Evolutionary conservation across 106 monocot genomes (phyloP).

Genomic region (Allium cepa): DNA sequence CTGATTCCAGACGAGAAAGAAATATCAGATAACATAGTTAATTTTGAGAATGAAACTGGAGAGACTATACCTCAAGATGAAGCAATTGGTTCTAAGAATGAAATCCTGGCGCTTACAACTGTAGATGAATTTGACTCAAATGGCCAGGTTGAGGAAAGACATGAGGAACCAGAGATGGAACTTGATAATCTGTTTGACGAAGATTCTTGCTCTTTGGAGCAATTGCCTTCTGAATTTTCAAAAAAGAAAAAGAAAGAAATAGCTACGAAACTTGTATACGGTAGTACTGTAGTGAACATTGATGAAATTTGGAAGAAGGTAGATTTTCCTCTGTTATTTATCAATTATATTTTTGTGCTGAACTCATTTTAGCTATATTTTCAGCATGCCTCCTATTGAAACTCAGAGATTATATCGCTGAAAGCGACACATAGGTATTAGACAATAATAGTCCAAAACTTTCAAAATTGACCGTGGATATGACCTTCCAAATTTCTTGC

Average conservation of each 20-base stretch:
- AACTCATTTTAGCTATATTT: neutral
- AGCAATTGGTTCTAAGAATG: conserved; percentile 4
- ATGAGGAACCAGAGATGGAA: conserved; percentile 49
- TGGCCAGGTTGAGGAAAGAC: conserved; percentile 20
- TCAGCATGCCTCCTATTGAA: neutral
- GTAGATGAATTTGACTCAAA: conserved; percentile 10
- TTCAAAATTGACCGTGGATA: too few species aligned
- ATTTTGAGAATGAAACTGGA: too few species aligned
- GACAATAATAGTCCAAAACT: too few species aligned
- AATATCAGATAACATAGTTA: too few species aligned
- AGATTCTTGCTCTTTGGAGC: conserved; percentile 31
- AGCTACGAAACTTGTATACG: conserved; percentile 32
- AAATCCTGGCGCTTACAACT: conserved; percentile 5
- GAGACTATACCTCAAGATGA: too few species aligned
- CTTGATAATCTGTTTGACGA: conserved; percentile 82
- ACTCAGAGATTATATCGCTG: too few species aligned
- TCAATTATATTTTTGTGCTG: neutral
- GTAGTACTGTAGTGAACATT: conserved; percentile 32
- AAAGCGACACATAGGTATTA: too few species aligned
- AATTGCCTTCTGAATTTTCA: conserved; percentile 24
- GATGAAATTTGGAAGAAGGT: conserved; percentile 85
- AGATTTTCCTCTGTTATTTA: neutral
- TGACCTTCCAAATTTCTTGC: too few species aligned
- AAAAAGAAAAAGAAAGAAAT: conserved; percentile 42
- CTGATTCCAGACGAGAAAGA: conserved; percentile 12